phyloP scores from a whole-genome alignment of 805 yeast genomes.

The Naumovozyma baii region DNA sequence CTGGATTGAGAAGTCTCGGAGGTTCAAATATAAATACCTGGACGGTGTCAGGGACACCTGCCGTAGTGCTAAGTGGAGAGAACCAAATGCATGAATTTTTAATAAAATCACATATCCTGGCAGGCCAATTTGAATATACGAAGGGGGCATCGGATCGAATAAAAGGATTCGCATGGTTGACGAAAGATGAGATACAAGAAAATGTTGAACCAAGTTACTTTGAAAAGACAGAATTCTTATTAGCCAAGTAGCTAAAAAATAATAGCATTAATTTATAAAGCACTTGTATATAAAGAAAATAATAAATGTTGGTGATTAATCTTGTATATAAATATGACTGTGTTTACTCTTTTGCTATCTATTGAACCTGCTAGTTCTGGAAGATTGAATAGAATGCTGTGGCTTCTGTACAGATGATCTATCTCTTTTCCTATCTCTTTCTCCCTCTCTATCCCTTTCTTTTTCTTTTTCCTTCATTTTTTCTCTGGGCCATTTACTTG shows the following conservation, averaged over 20 bases:
- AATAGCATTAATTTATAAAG: neutral
- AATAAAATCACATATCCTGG: constrained; percentile 78
- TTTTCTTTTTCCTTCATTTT: constrained; percentile 1
- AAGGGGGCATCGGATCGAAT: constrained; percentile 29
- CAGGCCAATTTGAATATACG: constrained; percentile 59
- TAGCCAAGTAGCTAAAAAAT: constrained; percentile 14
- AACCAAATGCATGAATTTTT: constrained; percentile 44
- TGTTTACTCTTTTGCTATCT: too few relatives aligned
- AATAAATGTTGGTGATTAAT: too few relatives aligned
- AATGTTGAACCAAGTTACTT: constrained; percentile 48
- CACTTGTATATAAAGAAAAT: constrained; percentile 2
- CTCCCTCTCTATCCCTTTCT: constrained; percentile 3
- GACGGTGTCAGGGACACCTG: constrained; percentile 86
- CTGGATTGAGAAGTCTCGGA: constrained; percentile 61
- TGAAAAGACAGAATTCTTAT: constrained; percentile 37
- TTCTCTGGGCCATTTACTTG: constrained; percentile 4
- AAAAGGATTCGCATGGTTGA: constrained; percentile 68
- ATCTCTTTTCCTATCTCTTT: constrained; percentile 7
- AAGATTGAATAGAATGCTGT: neutral
- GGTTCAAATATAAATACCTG: constrained; percentile 74
- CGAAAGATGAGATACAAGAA: constrained; percentile 63
- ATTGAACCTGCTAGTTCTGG: constrained; percentile 11
- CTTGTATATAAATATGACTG: constrained; percentile 5
- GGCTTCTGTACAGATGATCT: neutral
- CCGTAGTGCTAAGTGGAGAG: constrained; percentile 48